A percentile compares a stretch with the other conserved stretches of the same genome.
These are phyloP conservation scores for Triangularia verruculosa DNA, from an alignment of 2,329 filamentous ascomycete genomes.

Conservation along the genomic window DNA sequence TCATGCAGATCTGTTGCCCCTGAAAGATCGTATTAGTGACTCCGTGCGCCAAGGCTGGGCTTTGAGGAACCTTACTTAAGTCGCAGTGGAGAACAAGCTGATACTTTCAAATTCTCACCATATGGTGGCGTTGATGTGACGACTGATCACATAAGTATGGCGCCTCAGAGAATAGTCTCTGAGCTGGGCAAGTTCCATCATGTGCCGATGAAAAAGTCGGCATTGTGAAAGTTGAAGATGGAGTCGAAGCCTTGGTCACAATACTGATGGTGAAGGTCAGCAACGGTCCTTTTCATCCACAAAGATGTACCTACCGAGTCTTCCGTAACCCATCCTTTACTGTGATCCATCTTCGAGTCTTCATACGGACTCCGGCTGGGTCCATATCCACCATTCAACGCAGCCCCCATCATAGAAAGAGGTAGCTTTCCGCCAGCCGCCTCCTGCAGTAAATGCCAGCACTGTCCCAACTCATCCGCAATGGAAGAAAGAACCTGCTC, in stretches of 20 bases:
- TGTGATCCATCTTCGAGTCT: conserved; percentile 14
- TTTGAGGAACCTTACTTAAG: neutral
- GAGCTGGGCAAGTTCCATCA: neutral
- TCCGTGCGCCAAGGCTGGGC: neutral
- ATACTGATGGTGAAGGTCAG: conserved; percentile 3
- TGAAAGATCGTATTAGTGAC: neutral
- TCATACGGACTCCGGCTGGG: conserved; percentile 3
- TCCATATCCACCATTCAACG: conserved; percentile 5
- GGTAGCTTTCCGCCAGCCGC: conserved; percentile 29
- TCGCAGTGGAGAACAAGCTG: neutral
- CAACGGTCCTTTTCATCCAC: neutral
- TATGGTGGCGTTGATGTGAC: neutral
- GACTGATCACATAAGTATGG: neutral
- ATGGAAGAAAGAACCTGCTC: conserved; percentile 31
- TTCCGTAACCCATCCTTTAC: conserved; percentile 31
- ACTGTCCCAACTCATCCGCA: conserved; percentile 29
- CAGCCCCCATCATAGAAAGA: neutral
- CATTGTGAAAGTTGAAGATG: conserved; percentile 26
- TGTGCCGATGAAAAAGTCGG: conserved; percentile 23
- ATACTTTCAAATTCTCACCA: neutral
- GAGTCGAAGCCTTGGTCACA: conserved; percentile 21
- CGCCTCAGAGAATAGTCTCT: neutral
- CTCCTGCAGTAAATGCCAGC: conserved; percentile 35
- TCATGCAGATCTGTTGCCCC: neutral
- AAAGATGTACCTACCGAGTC: conserved; percentile 34